phyloP scores from a whole-genome alignment of 495 filamentous ascomycete genomes.

The Cercophora scortea region DNA sequence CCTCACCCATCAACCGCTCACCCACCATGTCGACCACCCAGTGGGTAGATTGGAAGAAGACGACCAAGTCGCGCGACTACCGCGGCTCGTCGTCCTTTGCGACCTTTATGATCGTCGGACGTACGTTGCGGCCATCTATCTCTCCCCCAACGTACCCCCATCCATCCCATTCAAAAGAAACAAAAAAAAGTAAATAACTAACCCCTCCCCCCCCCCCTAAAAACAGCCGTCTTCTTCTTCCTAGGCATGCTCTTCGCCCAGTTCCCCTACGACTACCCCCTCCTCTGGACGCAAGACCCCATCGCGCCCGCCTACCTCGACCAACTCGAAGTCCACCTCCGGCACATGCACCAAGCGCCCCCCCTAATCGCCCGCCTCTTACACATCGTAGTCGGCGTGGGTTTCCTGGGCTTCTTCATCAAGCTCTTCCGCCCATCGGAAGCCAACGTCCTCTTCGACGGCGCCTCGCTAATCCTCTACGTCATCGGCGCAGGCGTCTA shows the following conservation, averaged over 20 bases:
- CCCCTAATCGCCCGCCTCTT: slow-evolving; percentile 87
- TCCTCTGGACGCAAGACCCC: slow-evolving; percentile 74
- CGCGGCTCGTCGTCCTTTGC: slow-evolving; percentile 58
- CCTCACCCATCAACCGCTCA: too few species aligned
- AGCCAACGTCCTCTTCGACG: slow-evolving; percentile 94
- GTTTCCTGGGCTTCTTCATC: slow-evolving; percentile 79
- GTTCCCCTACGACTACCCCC: slow-evolving; percentile 96
- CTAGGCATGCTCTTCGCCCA: slow-evolving; percentile 95
- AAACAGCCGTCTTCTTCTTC: slow-evolving; percentile 82
- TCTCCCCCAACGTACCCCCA: slow-evolving; percentile 1
- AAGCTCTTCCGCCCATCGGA: slow-evolving; percentile 91
- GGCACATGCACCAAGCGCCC: slow-evolving; percentile 77
- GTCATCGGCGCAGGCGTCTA: slow-evolving; percentile 88
- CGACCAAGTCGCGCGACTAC: slow-evolving; percentile 39
- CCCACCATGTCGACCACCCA: slow-evolving; percentile 13
- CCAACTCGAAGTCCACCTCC: slow-evolving; percentile 78
- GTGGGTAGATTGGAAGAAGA: slow-evolving; percentile 45
- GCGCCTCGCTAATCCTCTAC: slow-evolving; percentile 83
- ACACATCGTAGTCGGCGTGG: slow-evolving; percentile 83
- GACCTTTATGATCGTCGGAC: slow-evolving; percentile 92
- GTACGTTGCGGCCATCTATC: slow-evolving; percentile 52
- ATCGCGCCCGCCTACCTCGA: slow-evolving; percentile 60
- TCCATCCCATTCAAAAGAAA: not conserved
- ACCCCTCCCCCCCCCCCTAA: not conserved
- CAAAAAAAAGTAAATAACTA: not conserved